These are phyloP conservation scores for Ambrosia artemisiifolia DNA, from an alignment of 129 eudicot genomes.

Conservation along the genomic window DNA sequence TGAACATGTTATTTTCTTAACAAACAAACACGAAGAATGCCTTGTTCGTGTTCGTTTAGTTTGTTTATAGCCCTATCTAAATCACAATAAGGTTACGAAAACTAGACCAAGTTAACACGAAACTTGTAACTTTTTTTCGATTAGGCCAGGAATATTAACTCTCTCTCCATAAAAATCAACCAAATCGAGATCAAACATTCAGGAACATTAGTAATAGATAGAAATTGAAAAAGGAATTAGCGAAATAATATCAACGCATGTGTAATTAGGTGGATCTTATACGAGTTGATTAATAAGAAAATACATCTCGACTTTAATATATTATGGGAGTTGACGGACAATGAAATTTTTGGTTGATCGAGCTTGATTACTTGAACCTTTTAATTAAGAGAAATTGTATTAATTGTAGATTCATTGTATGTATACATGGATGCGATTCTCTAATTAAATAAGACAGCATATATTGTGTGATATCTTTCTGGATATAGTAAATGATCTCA, in stretches of 20 bases:
- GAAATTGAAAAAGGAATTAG: neutral
- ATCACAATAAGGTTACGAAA: too few species aligned
- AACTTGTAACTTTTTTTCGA: neutral
- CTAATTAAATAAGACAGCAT: slow-evolving; percentile 21
- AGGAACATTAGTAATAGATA: neutral
- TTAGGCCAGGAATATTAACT: slow-evolving; percentile 4
- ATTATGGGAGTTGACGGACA: neutral
- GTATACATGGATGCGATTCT: neutral
- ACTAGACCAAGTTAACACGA: neutral
- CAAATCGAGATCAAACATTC: neutral
- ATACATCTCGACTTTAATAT: neutral
- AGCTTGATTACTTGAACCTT: slow-evolving; percentile 12
- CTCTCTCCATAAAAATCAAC: neutral
- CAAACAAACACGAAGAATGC: too few species aligned
- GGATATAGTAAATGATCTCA: slow-evolving; percentile 22
- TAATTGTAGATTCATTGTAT: slow-evolving; percentile 20
- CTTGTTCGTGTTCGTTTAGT: too few species aligned
- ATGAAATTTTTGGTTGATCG: neutral
- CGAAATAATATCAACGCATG: neutral
- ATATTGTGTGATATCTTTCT: slow-evolving; percentile 29
- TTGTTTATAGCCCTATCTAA: too few species aligned
- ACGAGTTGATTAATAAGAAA: neutral
- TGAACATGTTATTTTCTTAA: too few species aligned
- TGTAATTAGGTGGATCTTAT: neutral
- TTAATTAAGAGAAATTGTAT: slow-evolving; percentile 5